Evolutionary conservation across 192 early-diverging fungal species (phyloP), one percentile per base, ranked within the genome.

Genomic region (Coemansia sp.): DNA sequence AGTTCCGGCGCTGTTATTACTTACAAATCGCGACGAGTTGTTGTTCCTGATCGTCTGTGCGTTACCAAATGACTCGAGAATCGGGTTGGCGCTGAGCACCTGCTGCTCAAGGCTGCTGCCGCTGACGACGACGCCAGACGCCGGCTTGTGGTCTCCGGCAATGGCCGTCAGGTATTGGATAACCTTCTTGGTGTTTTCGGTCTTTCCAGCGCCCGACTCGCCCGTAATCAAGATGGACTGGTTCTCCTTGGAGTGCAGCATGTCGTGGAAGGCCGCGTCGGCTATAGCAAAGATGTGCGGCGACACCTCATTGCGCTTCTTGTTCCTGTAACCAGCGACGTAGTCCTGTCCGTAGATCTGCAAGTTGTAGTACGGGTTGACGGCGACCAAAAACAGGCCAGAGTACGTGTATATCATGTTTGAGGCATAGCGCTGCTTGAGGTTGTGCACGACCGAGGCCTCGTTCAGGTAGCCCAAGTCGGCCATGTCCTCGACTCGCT

Each of bases 221-320:
- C 98, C 98, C 87, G 97, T 99, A 72, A 99, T 97, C 25, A 99
- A 84, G 67, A 99, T 95, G 3, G 94, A 96, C 82, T 99, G 97
- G 73, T 97, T 97, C 71, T 98, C 95, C 49, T 89, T 89, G 38
- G 92, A 89, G 63, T 92, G 87, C 27, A 96, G 84, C 97, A 99
- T 97, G 64, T 96, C 96, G 69, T 94, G 89, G 85, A 96, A 99
- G 0, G 97, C 94, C 5, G 89, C 80, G 65, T 99, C 97, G 19
- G 95, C 89, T 35, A 97, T 88, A 8, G 96, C 91, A 74, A 89
- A 99, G 59, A 98, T 95, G 71, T 99, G 97, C 49, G 93, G 93
- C 31, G 89, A 74, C 68, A 87, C 82, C 62, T 95, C 94, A 40
- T 71, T 86, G 41, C 91, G 86, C 72, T 89, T 86, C 78, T 90